phyloP scores from a whole-genome alignment of 2,329 filamentous ascomycete genomes.

The Macrophomina pseudophaseolina region DNA sequence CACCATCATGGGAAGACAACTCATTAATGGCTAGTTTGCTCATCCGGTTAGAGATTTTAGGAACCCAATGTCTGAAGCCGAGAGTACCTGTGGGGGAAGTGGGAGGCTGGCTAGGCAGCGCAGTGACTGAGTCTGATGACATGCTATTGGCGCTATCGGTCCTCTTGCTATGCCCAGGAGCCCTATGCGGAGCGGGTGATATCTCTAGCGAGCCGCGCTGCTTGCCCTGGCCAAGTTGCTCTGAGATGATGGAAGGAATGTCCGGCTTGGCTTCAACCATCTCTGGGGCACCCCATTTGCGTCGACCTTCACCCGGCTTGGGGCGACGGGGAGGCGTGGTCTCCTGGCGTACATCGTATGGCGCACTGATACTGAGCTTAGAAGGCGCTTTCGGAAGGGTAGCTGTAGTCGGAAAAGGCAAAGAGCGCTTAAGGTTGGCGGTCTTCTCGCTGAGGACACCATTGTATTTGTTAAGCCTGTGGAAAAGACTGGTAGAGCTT shows the following conservation, averaged over 20 bases:
- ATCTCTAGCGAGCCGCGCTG: background rate
- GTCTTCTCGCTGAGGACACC: conserved; percentile 5
- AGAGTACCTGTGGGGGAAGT: background rate
- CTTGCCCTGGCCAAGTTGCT: too few species aligned
- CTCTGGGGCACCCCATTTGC: background rate
- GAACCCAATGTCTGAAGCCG: background rate
- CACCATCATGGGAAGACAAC: background rate
- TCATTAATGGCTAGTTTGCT: background rate
- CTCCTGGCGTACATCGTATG: background rate
- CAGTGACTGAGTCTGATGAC: background rate
- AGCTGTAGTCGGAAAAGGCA: background rate
- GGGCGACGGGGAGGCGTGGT: background rate
- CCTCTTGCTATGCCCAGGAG: too few species aligned
- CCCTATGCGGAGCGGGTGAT: background rate
- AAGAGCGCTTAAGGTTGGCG: background rate
- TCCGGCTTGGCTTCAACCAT: background rate
- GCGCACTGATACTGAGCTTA: conserved; percentile 8
- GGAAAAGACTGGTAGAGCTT: background rate
- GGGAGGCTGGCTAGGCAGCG: background rate
- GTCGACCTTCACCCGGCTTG: conserved; percentile 1
- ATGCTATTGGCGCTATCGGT: background rate
- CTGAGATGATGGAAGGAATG: background rate
- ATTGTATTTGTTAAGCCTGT: background rate
- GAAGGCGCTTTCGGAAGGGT: background rate
- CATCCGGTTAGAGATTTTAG: background rate